Percentiles rank a stretch among this genome's conserved stretches.
Conservation (phyloP, 2,329 filamentous ascomycete genomes). For the Aspergillus ibericus region DNA sequence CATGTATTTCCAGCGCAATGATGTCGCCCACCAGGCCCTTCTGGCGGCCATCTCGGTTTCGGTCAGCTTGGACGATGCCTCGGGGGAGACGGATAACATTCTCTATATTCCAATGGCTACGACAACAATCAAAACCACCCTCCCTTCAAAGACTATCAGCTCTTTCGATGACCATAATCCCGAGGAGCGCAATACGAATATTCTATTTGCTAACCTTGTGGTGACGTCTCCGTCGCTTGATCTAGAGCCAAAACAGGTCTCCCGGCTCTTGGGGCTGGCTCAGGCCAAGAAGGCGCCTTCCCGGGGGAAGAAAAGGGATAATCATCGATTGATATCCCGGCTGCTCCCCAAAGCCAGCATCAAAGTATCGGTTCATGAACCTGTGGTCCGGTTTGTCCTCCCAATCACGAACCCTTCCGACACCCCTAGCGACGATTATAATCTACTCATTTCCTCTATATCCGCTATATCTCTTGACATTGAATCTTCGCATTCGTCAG, state of each 20-base stretch:
- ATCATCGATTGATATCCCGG: slow-evolving; percentile 75
- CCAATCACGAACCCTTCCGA: slow-evolving; percentile 67
- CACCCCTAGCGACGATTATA: slow-evolving; percentile 74
- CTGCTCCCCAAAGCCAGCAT: slow-evolving; percentile 89
- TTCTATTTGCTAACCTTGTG: slow-evolving; percentile 93
- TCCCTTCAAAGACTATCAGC: slow-evolving; percentile 91
- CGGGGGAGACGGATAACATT: slow-evolving; percentile 79
- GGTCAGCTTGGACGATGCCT: slow-evolving; percentile 86
- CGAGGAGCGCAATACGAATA: slow-evolving; percentile 89
- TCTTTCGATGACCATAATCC: slow-evolving; percentile 68
- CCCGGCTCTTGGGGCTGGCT: slow-evolving; percentile 75
- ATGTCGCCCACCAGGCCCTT: slow-evolving; percentile 92
- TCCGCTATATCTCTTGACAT: slow-evolving; percentile 91
- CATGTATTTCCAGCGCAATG: slow-evolving; percentile 94
- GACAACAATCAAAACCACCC: slow-evolving; percentile 87
- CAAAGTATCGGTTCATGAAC: slow-evolving; percentile 95
- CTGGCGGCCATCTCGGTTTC: slow-evolving; percentile 90
- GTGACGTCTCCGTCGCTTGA: slow-evolving; percentile 95
- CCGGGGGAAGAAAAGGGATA: slow-evolving; percentile 46
- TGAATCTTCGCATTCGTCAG: slow-evolving; percentile 89
- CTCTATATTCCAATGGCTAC: slow-evolving; percentile 97
- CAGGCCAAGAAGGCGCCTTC: slow-evolving; percentile 54
- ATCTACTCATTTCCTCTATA: slow-evolving; percentile 90
- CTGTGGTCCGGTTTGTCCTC: slow-evolving; percentile 84
- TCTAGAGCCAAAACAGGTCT: slow-evolving; percentile 86